Evolutionary conservation across 495 filamentous ascomycete species (phyloP).

Genomic region (Neurospora sp.): DNA sequence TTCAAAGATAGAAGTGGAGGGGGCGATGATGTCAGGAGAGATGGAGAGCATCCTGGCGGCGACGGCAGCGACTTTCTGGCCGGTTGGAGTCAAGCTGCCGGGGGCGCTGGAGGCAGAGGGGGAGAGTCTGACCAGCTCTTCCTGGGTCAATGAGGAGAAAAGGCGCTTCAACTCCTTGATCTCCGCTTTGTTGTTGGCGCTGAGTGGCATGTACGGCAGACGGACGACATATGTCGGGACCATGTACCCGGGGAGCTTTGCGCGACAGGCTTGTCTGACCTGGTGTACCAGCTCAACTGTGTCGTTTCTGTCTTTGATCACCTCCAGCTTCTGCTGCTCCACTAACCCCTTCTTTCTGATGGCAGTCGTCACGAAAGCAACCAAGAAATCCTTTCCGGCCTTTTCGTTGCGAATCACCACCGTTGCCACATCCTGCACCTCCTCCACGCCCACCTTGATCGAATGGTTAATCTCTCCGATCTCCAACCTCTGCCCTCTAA

Average conservation of each 20-base stretch:
- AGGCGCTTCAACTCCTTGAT: conserved; percentile 47
- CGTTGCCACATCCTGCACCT: conserved; percentile 50
- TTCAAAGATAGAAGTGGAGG: conserved; percentile 62
- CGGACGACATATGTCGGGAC: conserved; percentile 64
- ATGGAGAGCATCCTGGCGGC: conserved; percentile 41
- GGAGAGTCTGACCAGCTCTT: conserved; percentile 37
- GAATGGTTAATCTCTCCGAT: conserved; percentile 65
- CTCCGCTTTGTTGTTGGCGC: conserved; percentile 64
- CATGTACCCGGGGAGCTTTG: conserved; percentile 62
- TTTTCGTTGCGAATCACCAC: conserved; percentile 46
- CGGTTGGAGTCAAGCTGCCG: conserved; percentile 24
- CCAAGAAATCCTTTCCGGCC: conserved; percentile 58
- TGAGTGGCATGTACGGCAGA: conserved; percentile 53
- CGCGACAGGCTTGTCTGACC: conserved; percentile 44
- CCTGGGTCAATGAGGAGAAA: conserved; percentile 46
- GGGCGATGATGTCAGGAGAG: conserved; percentile 32
- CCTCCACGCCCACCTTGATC: conserved; percentile 39
- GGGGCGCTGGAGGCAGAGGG: neutral
- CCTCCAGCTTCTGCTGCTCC: conserved; percentile 9
- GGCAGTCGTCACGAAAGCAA: conserved; percentile 50
- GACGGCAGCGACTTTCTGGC: conserved; percentile 37
- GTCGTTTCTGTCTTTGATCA: conserved; percentile 14
- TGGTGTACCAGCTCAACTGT: conserved; percentile 15
- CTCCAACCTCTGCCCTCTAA: conserved; percentile 69
- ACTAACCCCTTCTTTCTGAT: neutral